Evolutionary conservation across 2,329 filamentous ascomycete species (phyloP).

Genomic region (Neonectria ditissima): DNA sequence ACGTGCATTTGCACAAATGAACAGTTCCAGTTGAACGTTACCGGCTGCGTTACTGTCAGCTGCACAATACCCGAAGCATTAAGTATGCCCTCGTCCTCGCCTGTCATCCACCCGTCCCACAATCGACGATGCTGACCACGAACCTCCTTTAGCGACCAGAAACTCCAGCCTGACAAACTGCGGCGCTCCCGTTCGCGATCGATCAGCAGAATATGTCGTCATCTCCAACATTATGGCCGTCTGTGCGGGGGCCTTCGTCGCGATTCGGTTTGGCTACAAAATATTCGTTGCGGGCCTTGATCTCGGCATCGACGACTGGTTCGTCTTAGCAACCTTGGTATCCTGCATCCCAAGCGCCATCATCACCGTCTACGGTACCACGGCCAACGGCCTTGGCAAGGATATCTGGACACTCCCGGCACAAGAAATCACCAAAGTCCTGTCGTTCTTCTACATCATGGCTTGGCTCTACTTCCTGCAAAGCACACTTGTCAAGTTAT

Average conservation of each 20-base stretch:
- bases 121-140: background rate
- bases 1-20: constrained; percentile 14
- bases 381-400: constrained; percentile 17
- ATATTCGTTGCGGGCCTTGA: constrained; percentile 36
- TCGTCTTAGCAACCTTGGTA: background rate
- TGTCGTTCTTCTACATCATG: background rate
- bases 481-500: constrained; percentile 23
- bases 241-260: constrained; percentile 54
- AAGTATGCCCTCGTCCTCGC: constrained; percentile 48
- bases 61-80: constrained; percentile 41
- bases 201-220: constrained; percentile 46
- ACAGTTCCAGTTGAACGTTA: constrained; percentile 12
- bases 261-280: constrained; percentile 56
- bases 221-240: constrained; percentile 50
- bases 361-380: constrained; percentile 4
- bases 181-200: constrained; percentile 46
- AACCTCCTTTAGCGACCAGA: constrained; percentile 24
- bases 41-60: constrained; percentile 43
- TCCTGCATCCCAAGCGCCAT: background rate
- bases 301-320: background rate
- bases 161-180: constrained; percentile 47
- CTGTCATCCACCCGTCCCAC: background rate
- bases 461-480: constrained; percentile 13
- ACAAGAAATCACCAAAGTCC: constrained; percentile 2
- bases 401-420: constrained; percentile 20